Conservation (phyloP, 306 rosid species). For the Lathyrus aphaca region DNA sequence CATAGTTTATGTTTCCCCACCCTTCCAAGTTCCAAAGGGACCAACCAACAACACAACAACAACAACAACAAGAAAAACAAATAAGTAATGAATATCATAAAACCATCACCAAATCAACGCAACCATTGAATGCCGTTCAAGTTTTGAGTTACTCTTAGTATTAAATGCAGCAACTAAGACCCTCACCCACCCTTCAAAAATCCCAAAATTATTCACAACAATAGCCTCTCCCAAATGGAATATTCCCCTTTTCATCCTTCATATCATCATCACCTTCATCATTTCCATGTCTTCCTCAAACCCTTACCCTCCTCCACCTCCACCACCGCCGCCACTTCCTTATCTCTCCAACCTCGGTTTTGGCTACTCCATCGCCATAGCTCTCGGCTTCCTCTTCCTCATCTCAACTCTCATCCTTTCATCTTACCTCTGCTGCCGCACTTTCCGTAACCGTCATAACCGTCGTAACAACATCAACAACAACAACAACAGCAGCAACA, state of each 20-base stretch:
- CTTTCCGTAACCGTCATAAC: slow-evolving; percentile 38
- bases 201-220: slow-evolving; percentile 28
- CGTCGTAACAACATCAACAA: neutral
- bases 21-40: slow-evolving; percentile 13
- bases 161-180: slow-evolving; percentile 75
- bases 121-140: slow-evolving; percentile 43
- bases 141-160: slow-evolving; percentile 39
- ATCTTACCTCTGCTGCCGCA: slow-evolving; percentile 88
- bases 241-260: slow-evolving; percentile 40
- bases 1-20: neutral
- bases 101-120: slow-evolving; percentile 25
- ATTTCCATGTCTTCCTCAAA: slow-evolving; percentile 32
- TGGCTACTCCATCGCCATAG: slow-evolving; percentile 93
- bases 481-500: neutral
- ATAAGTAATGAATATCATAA: neutral
- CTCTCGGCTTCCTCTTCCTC: slow-evolving; percentile 82
- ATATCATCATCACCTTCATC: neutral
- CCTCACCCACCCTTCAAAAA: slow-evolving; percentile 66
- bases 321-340: slow-evolving; percentile 37
- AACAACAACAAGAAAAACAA: neutral
- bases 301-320: slow-evolving; percentile 27
- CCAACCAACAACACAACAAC: neutral
- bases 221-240: slow-evolving; percentile 61
- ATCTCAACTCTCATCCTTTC: slow-evolving; percentile 80
- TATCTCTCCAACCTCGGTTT: slow-evolving; percentile 75